Base-by-base conservation (phyloP, 257 asterid species). In the Nicotiana sylvestris region DNA sequence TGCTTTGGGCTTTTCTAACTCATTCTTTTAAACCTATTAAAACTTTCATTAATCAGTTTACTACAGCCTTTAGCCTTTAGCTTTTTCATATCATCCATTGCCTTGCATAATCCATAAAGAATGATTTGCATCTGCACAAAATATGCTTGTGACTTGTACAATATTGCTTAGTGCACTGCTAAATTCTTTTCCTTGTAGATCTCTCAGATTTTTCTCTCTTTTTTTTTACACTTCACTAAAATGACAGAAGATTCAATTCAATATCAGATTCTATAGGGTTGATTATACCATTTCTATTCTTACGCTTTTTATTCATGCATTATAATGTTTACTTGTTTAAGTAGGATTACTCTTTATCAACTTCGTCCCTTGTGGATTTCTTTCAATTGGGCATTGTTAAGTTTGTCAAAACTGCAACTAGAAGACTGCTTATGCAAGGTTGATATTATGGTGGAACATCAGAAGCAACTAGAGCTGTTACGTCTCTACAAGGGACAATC, bases 341-440 rank as follows among this genome's bases (percentile, higher is more conserved):
- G 78, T 70, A 43, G 60, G 29, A 18, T 2, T 43, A 57, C 78
- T 70, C 60, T 70, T 70, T 70, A 21, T 43, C 78, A 43, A 70
- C 35, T 70, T 43, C 25, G n/a, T 43, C 25, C 16, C 21, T 72
- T 46, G 78, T 11, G 78, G 78, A 46, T 21, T 72, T 72, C 78
- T 43, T 72, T 72, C 35, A 72, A 21, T 12, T 46, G 53, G 78
- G 32, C 21, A 55, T 25, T 72, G 60, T 46, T 72, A 43, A 21
- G 77, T 68, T 32, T 68, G 55, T 18, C 77, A 69, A 37, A 68
- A 18, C 32, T 69, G 77, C 77, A 69, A 37, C 77, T 69, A 37
- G 56, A 35, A 69, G 17, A 69, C 56, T 69, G 77, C 10, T 51
- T 8, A 25, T 61, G 66, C 66, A 61, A 61, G 25, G 33, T 53